phyloP scores from a whole-genome alignment of 768 basidiomycete genomes.

The Lactarius hengduanensis region DNA sequence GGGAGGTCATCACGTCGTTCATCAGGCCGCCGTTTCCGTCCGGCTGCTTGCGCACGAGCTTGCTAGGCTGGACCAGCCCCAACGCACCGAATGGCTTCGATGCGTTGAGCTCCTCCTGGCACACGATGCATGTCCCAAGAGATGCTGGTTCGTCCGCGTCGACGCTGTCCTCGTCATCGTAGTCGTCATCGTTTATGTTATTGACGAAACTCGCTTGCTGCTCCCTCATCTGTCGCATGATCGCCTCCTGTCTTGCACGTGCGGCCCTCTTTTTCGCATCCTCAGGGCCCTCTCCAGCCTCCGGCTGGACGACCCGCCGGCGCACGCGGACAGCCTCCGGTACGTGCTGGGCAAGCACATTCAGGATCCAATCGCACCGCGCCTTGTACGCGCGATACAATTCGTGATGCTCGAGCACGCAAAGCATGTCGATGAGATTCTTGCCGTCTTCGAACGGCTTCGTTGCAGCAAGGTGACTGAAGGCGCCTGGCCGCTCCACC shows the following conservation, averaged over 20 bases:
- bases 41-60: conserved; percentile 75
- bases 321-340: conserved; percentile 55
- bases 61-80: conserved; percentile 84
- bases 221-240: conserved; percentile 94
- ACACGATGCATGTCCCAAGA: conserved; percentile 95
- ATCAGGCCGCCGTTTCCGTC: conserved; percentile 59
- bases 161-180: conserved; percentile 61
- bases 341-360: conserved; percentile 53
- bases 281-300: conserved; percentile 48
- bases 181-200: conserved; percentile 71
- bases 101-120: conserved; percentile 86
- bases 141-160: conserved; percentile 50
- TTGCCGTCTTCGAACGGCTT: conserved; percentile 58
- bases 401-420: conserved; percentile 73
- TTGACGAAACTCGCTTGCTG: conserved; percentile 86
- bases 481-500: conserved; percentile 62
- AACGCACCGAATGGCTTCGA: conserved; percentile 79
- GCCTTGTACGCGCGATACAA: conserved; percentile 65
- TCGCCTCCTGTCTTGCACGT: conserved; percentile 86
- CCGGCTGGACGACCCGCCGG: conserved; percentile 44
- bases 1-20: conserved; percentile 67
- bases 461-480: conserved; percentile 56
- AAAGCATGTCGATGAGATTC: conserved; percentile 69
- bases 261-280: conserved; percentile 81
- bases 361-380: conserved; percentile 75